Evolutionary conservation across 1,284 basidiomycete genomes (phyloP).

Genomic region (Salmacisia buchloeana): DNA sequence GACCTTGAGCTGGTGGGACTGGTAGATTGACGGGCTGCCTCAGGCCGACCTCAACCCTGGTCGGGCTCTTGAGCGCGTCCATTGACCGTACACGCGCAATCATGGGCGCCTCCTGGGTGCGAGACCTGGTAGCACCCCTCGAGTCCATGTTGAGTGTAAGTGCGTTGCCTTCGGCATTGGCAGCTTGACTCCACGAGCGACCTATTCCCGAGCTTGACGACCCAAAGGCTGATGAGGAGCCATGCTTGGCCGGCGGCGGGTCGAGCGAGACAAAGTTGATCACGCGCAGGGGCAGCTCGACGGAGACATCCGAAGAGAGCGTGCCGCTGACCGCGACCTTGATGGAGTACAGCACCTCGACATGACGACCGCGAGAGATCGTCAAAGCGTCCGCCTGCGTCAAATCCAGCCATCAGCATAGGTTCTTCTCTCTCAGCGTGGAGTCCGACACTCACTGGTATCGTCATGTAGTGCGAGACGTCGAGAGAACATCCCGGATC

Average conservation of each 20-base stretch:
- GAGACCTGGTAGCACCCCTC: neutral
- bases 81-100: constrained; percentile 38
- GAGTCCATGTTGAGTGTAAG: neutral
- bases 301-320: constrained; percentile 63
- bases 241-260: constrained; percentile 58
- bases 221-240: neutral
- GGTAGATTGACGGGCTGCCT: neutral
- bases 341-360: constrained; percentile 74
- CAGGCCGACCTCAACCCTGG: neutral
- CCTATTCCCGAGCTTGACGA: neutral
- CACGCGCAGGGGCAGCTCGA: constrained; percentile 66
- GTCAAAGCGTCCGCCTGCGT: constrained; percentile 64
- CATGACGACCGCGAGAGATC: constrained; percentile 65
- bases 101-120: constrained; percentile 20
- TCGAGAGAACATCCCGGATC: constrained; percentile 31
- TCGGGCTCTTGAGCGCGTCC: constrained; percentile 39
- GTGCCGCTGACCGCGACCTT: constrained; percentile 67
- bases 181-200: constrained; percentile 12
- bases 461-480: constrained; percentile 39
- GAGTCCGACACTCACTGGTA: constrained; percentile 23
- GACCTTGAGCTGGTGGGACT: neutral
- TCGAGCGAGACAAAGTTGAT: constrained; percentile 76
- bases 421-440: constrained; percentile 56
- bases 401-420: constrained; percentile 42
- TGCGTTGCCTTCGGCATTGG: neutral